Evolutionary conservation across 2,329 filamentous ascomycete species (phyloP), one percentile per base, ranked within the genome.

Genomic region (Apiospora malaysiana): DNA sequence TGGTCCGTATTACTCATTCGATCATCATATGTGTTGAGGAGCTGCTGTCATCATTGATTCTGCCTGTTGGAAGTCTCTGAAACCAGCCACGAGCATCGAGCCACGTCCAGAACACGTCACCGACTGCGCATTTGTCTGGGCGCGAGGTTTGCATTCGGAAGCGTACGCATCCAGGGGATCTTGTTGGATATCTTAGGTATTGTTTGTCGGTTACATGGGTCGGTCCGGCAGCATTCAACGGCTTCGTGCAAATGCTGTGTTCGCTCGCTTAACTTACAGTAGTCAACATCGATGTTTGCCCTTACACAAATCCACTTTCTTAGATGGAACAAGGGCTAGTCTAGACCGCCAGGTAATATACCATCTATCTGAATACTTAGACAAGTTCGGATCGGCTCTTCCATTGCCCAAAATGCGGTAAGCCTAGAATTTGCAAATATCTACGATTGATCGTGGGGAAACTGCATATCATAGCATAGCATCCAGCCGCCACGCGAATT

Each of bases 1-100:
- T 59, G 51, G 51, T 59, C 51, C 51, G 51, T 59, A 18, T 59
- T 37, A 59, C 21, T 37, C 51, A 59, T 59, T 4, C 12, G 10
- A 59, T 18, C 51, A 21, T 37, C 16, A 59, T 37, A 59, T 32
- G 51, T 21, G 51, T 21, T 56, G 5, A 6, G 16, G 25, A 2
- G 8, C 27, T 21, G 51, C 27, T 27, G 51, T 59, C 51, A 59
- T 56, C 56, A 63, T 40, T 10, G 56, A 56, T 37, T n/a, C 27
- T 21, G 27, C 25, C 37, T 37, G 51, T 37, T 37, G 27, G 27
- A n/a, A 18, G 47, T 56, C 23, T 56, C n/a, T 37, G 51, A 37
- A 37, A 21, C 27, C 51, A 59, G 51, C 51, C 51, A 59, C 56
- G 56, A 63, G 45, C 45, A 21, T n/a, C 45, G 45, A 63, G 51